Evolutionary conservation across 2,329 filamentous ascomycete species (phyloP).

Genomic region (Fusarium virguliforme): DNA sequence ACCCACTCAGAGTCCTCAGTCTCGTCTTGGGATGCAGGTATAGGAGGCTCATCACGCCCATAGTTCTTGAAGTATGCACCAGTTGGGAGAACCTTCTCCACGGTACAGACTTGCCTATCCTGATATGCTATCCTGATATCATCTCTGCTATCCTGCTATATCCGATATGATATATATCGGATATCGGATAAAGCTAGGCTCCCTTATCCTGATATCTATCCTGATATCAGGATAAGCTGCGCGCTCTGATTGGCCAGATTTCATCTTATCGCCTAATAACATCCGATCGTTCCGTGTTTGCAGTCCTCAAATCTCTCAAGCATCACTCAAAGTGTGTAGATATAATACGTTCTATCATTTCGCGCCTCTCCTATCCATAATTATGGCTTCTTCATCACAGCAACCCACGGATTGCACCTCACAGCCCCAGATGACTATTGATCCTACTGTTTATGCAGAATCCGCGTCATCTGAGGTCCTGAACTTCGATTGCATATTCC

Average conservation of each 20-base stretch:
- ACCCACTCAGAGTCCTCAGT: slow-evolving; percentile 17
- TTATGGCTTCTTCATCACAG: slow-evolving; percentile 2
- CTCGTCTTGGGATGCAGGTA: slow-evolving; percentile 15
- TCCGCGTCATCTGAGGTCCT: slow-evolving; percentile 10
- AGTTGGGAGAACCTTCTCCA: slow-evolving; percentile 49
- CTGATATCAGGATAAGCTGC: slow-evolving; percentile 3
- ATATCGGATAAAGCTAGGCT: slow-evolving; percentile 16
- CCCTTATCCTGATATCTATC: slow-evolving; percentile 4
- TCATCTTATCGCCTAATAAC: not conserved
- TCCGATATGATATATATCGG: slow-evolving; percentile 17
- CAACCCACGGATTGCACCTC: slow-evolving; percentile 11
- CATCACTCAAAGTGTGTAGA: slow-evolving; percentile 6
- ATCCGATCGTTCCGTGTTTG: not conserved
- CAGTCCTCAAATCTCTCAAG: slow-evolving; percentile 12
- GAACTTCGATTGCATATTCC: slow-evolving; percentile 14
- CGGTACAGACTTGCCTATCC: too few species aligned
- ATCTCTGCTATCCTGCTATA: slow-evolving; percentile 15
- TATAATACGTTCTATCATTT: slow-evolving; percentile 11
- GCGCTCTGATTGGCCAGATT: not conserved
- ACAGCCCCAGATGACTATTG: slow-evolving; percentile 15
- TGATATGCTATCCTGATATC: slow-evolving; percentile 16
- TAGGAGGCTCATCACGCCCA: slow-evolving; percentile 7
- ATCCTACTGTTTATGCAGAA: slow-evolving; percentile 16
- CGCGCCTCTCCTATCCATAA: slow-evolving; percentile 1
- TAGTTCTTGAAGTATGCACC: slow-evolving; percentile 52